phyloP scores from a whole-genome alignment of 768 basidiomycete genomes.

The Vararia minispora region DNA sequence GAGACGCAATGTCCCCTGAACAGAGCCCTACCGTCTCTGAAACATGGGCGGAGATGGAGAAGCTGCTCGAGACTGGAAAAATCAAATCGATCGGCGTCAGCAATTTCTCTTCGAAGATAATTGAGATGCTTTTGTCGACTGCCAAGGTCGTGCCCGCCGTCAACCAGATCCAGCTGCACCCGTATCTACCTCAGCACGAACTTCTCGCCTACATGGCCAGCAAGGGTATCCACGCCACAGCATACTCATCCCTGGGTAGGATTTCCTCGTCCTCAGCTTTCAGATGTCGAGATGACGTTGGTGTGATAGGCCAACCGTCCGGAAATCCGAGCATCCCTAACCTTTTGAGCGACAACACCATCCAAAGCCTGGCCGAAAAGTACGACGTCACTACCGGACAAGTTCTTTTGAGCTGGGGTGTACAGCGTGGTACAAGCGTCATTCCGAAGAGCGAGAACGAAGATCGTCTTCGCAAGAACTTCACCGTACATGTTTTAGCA shows the following conservation, averaged over 20 bases:
- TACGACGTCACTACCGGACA: conserved; percentile 38
- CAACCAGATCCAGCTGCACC: conserved; percentile 65
- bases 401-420: conserved; percentile 46
- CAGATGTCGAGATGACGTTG: background rate
- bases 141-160: conserved; percentile 49
- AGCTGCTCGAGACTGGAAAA: conserved; percentile 21
- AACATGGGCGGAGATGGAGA: conserved; percentile 26
- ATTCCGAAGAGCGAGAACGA: conserved; percentile 41
- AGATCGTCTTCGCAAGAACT: conserved; percentile 42
- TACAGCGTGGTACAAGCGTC: conserved; percentile 39
- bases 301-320: too few species aligned
- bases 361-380: conserved; percentile 25
- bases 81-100: conserved; percentile 28
- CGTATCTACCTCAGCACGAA: conserved; percentile 53
- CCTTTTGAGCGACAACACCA: background rate
- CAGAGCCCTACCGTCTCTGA: conserved; percentile 28
- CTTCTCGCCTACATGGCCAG: conserved; percentile 43
- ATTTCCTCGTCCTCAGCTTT: background rate
- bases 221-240: conserved; percentile 51
- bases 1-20: conserved; percentile 35
- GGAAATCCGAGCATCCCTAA: background rate
- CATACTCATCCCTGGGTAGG: conserved; percentile 43
- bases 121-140: conserved; percentile 29
- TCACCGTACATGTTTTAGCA: conserved; percentile 20
- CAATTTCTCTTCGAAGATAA: conserved; percentile 28